Conservation (phyloP, 2,329 filamentous ascomycete species). For the Chaetomiaceae sp. region DNA sequence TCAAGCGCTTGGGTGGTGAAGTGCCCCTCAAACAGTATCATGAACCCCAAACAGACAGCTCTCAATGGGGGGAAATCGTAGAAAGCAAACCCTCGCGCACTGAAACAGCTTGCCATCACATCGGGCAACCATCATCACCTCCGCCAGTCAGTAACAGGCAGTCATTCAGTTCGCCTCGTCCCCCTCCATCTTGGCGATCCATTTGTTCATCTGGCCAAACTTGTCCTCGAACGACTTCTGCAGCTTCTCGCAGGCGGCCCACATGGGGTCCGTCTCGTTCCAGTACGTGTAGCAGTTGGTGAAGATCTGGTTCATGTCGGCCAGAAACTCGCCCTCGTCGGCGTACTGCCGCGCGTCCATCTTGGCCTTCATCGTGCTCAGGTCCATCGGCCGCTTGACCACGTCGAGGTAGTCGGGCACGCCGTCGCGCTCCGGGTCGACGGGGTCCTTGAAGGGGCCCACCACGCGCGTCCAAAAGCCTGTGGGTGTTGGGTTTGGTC, state of each 20-base stretch:
- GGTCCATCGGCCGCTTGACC: constrained; percentile 56
- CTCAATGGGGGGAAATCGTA: too few species aligned
- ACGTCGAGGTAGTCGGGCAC: constrained; percentile 58
- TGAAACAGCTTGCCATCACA: too few species aligned
- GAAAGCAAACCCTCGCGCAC: too few species aligned
- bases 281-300: constrained; percentile 60
- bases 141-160: not conserved
- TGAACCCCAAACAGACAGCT: too few species aligned
- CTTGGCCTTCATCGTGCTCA: constrained; percentile 53
- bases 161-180: constrained; percentile 29
- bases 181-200: constrained; percentile 49
- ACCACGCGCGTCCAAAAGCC: constrained; percentile 63
- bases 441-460: constrained; percentile 54
- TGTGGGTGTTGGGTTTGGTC: constrained; percentile 24
- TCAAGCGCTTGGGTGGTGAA: too few species aligned
- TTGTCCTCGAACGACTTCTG: constrained; percentile 44
- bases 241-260: constrained; percentile 48
- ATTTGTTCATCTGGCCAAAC: constrained; percentile 53
- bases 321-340: constrained; percentile 47
- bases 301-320: constrained; percentile 57
- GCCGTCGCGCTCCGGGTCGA: constrained; percentile 48
- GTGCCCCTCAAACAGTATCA: too few species aligned
- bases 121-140: not conserved
- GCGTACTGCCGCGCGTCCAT: constrained; percentile 50
- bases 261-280: constrained; percentile 50